Conservation (phyloP, 2,329 filamentous ascomycete genomes). For the Lachnellula hyalina region DNA sequence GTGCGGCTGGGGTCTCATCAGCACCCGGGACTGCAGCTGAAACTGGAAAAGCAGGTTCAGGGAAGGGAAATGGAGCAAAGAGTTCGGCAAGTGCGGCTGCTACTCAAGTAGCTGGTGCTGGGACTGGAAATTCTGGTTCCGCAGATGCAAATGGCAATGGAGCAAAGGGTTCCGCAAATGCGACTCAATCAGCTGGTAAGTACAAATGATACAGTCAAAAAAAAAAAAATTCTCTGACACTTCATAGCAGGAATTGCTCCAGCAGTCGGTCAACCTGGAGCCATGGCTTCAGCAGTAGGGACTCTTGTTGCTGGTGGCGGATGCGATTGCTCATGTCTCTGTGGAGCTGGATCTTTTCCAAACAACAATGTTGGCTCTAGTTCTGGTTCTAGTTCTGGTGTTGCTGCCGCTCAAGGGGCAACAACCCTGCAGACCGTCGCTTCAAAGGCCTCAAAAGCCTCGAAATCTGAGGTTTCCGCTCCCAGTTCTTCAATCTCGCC, state of each 20-base stretch:
- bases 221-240: no score
- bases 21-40: constrained; percentile 2
- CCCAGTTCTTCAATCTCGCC: background rate
- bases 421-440: background rate
- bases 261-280: constrained; percentile 15
- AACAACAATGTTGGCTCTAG: background rate
- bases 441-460: background rate
- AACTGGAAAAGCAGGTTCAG: background rate
- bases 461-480: constrained; percentile 1
- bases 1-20: constrained; percentile 1
- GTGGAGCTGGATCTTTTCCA: constrained; percentile 18
- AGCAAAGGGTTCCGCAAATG: background rate
- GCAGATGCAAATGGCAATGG: background rate
- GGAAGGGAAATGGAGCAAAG: background rate
- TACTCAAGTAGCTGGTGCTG: background rate
- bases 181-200: background rate
- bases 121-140: background rate
- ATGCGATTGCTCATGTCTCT: constrained; percentile 22
- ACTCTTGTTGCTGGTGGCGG: constrained; percentile 10
- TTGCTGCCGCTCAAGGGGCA: constrained; percentile 4
- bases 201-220: background rate
- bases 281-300: constrained; percentile 15
- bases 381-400: background rate
- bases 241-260: background rate
- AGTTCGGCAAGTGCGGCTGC: background rate